A percentile compares a stretch with the other conserved stretches of the same genome.
These are phyloP conservation scores for Phaeosphaeria sp. DNA, from an alignment of 2,329 filamentous ascomycete genomes.

Conservation along the genomic window DNA sequence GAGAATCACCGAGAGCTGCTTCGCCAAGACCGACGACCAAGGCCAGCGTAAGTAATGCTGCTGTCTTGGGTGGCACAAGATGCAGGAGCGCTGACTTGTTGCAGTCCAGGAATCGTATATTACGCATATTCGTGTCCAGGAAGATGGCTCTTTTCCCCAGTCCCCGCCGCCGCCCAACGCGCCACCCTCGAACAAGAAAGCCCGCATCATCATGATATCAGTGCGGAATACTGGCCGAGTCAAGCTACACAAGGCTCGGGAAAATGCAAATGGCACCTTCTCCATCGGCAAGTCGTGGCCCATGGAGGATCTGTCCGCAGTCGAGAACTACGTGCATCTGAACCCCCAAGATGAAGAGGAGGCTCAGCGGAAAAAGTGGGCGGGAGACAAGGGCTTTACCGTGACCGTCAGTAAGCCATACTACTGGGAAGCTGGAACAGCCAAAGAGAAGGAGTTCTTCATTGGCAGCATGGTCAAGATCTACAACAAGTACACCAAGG, in stretches of 20 bases:
- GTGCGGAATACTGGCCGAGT: slow-evolving; percentile 92
- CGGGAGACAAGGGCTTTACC: slow-evolving; percentile 81
- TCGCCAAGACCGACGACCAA: slow-evolving; percentile 85
- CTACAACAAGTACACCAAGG: slow-evolving; percentile 85
- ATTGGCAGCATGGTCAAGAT: slow-evolving; percentile 96
- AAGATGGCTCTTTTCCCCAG: slow-evolving; percentile 84
- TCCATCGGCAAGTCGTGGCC: slow-evolving; percentile 99
- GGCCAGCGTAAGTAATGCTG: slow-evolving; percentile 72
- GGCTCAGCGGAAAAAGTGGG: slow-evolving; percentile 73
- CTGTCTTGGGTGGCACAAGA: neutral
- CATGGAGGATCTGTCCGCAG: slow-evolving; percentile 82
- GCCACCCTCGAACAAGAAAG: slow-evolving; percentile 79
- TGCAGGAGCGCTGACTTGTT: slow-evolving; percentile 14
- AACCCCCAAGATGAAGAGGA: slow-evolving; percentile 65
- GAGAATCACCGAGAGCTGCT: slow-evolving; percentile 93
- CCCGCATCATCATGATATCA: slow-evolving; percentile 88
- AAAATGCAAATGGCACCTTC: slow-evolving; percentile 92
- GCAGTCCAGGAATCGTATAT: slow-evolving; percentile 92
- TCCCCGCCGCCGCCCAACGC: slow-evolving; percentile 82
- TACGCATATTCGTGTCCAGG: slow-evolving; percentile 90
- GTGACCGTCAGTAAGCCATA: slow-evolving; percentile 93
- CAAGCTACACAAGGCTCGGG: slow-evolving; percentile 94
- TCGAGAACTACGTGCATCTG: slow-evolving; percentile 80
- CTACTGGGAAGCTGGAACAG: slow-evolving; percentile 92
- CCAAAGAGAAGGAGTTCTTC: slow-evolving; percentile 99